Conservation (phyloP, 2,329 filamentous ascomycete genomes). For the Cercospora brassicicola region DNA sequence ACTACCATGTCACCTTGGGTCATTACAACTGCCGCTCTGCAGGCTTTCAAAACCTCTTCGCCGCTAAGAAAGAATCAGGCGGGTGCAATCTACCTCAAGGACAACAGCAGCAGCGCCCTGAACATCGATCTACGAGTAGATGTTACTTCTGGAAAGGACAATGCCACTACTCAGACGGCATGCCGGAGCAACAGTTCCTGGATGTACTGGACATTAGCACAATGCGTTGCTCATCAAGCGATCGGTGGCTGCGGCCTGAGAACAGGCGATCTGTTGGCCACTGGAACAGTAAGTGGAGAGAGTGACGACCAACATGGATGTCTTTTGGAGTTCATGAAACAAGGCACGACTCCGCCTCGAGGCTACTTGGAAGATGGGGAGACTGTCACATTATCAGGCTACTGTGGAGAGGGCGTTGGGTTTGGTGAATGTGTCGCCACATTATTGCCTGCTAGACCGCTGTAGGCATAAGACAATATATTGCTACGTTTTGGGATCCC, state of each 20-base stretch:
- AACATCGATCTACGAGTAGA: constrained; percentile 32
- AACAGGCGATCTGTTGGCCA: constrained; percentile 46
- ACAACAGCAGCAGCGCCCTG: constrained; percentile 25
- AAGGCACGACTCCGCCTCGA: constrained; percentile 39
- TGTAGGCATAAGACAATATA: neutral
- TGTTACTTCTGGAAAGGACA: constrained; percentile 17
- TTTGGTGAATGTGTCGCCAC: constrained; percentile 46
- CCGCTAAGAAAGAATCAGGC: constrained; percentile 21
- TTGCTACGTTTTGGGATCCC: too few relatives aligned
- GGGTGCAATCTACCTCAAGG: constrained; percentile 31
- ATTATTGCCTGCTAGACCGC: constrained; percentile 35
- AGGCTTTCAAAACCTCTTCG: constrained; percentile 33
- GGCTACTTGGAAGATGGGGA: constrained; percentile 46
- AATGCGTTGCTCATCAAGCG: constrained; percentile 46
- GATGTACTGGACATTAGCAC: constrained; percentile 48
- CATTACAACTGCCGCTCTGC: constrained; percentile 58
- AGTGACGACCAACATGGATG: constrained; percentile 43
- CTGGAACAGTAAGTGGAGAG: constrained; percentile 45
- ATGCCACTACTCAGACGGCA: constrained; percentile 12
- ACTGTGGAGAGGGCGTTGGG: constrained; percentile 42
- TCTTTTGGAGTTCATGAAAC: constrained; percentile 44
- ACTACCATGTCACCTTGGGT: constrained; percentile 65
- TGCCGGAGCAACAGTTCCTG: constrained; percentile 37
- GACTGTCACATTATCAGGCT: constrained; percentile 41
- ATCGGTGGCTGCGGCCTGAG: constrained; percentile 44